Evolutionary conservation across 768 basidiomycete species (phyloP), one percentile per base, ranked within the genome.

Genomic region (Lentinula guzmanii): DNA sequence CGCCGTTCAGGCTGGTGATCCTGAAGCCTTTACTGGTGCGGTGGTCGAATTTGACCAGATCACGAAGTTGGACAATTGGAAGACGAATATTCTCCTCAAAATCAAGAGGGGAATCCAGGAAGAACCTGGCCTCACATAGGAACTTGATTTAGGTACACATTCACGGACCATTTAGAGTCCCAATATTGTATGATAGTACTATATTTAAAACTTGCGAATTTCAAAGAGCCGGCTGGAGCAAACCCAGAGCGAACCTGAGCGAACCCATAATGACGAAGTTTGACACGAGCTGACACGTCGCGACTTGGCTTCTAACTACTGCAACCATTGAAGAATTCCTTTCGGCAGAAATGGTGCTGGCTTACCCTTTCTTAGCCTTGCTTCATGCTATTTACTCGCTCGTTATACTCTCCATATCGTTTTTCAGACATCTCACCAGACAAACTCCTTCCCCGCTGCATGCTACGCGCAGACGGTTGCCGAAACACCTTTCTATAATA

Each of bases 21-120:
- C 84, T 15, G 86, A 91, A 66, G 74, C 77, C 28, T 96, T 90
- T 71, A 93, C 91, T 5, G 86, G 76, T 16, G 87, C 87, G n/a
- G 87, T 96, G n/a, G 86, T 85, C 46, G 93, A 95, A 71, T 98
- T 85, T 71, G 95, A 98, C 72, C 88, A 94, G 70, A 84, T 98
- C 63, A 90, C 86, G 42, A 94, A 92, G 76, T 75, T 99, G 70
- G 96, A 98, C 72, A 90, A 90, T 72, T 97, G 94, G 95, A 98
- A 98, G 82, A 98, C 95, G 51, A 79, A 72, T 33, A 88, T 99
- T 55, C 72, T 99, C 70, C 77, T 98, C 69, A 91, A 89, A 77
- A 88, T 98, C 73, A 98, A 98, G 83, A 85, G 83, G 70, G 77
- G 79, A 21, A 84, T 95, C 52, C 80, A 89, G n/a, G 75, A 75